Evolutionary conservation across 176 grass and related monocot genomes (phyloP).

Genomic region (Aechmea fasciata): DNA sequence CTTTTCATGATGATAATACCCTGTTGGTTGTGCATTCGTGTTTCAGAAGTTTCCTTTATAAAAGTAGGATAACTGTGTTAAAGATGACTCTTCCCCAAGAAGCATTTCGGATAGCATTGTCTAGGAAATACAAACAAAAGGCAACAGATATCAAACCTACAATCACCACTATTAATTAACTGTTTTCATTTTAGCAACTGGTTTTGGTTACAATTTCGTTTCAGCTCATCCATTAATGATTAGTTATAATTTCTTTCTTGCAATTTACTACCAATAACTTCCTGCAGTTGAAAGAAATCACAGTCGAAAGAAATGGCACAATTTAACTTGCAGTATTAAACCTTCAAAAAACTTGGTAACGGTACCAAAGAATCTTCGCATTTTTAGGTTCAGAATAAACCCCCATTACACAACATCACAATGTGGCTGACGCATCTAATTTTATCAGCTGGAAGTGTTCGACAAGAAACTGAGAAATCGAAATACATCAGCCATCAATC

Average conservation of each 20-base stretch:
- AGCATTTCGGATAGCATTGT: conserved; percentile 31
- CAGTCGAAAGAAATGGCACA: background rate
- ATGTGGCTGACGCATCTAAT: background rate
- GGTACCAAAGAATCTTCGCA: background rate
- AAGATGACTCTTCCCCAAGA: background rate
- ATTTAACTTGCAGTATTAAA: conserved; percentile 4
- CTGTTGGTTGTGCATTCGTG: background rate
- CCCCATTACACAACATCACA: background rate
- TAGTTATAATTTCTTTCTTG: conserved; percentile 79
- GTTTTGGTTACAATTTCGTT: conserved; percentile 18
- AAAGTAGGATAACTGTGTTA: conserved; percentile 5
- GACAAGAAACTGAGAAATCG: background rate
- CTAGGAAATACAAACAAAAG: conserved; percentile 44
- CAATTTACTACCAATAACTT: conserved; percentile 55
- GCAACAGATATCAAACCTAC: conserved; percentile 36
- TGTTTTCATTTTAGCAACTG: conserved; percentile 17
- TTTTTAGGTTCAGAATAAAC: background rate
- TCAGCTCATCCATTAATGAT: conserved; percentile 19
- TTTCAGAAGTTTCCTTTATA: conserved; percentile 34
- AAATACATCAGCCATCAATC: background rate
- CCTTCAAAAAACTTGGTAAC: conserved; percentile 15
- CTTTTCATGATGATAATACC: background rate
- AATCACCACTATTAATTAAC: conserved; percentile 32
- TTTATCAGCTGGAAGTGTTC: conserved; percentile 4
- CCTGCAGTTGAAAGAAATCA: conserved; percentile 11